These are phyloP conservation scores for Suillus subluteus DNA, from an alignment of 768 basidiomycete species.

Conservation along the genomic window DNA sequence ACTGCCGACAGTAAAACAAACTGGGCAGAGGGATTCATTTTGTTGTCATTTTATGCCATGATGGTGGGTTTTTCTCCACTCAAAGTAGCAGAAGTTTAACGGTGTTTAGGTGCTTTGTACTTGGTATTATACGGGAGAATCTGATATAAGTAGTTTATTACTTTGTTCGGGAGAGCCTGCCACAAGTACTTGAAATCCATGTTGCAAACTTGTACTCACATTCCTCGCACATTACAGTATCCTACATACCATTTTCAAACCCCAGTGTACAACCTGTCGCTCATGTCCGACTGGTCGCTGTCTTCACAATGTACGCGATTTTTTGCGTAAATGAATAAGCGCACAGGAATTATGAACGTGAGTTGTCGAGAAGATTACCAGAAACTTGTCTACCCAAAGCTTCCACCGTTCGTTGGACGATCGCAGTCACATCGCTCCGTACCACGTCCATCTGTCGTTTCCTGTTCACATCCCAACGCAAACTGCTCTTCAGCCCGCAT, in stretches of 20 bases:
- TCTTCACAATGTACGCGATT: neutral
- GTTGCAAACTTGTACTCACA: constrained; percentile 17
- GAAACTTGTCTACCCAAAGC: constrained; percentile 54
- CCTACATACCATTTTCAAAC: neutral
- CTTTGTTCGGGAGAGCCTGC: constrained; percentile 31
- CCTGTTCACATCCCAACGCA: constrained; percentile 11
- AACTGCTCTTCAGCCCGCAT: constrained; percentile 12
- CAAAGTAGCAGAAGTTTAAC: neutral
- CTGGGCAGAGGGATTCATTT: constrained; percentile 72
- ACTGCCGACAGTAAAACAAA: constrained; percentile 81
- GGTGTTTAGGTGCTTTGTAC: constrained; percentile 55
- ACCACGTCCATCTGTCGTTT: constrained; percentile 39
- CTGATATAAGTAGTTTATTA: constrained; percentile 52
- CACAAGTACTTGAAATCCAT: constrained; percentile 23
- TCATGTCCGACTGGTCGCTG: neutral
- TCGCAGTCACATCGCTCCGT: constrained; percentile 56
- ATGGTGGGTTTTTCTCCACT: constrained; percentile 44
- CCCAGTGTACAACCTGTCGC: neutral
- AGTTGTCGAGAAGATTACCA: constrained; percentile 36
- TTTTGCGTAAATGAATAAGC: neutral
- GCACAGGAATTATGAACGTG: constrained; percentile 2
- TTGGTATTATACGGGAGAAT: constrained; percentile 70
- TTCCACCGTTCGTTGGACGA: constrained; percentile 58
- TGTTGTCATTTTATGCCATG: constrained; percentile 71
- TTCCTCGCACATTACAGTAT: neutral